Percentiles rank a stretch among this genome's conserved stretches.
Conservation (phyloP, 129 eudicot genomes). For the Lactuca sativa region DNA sequence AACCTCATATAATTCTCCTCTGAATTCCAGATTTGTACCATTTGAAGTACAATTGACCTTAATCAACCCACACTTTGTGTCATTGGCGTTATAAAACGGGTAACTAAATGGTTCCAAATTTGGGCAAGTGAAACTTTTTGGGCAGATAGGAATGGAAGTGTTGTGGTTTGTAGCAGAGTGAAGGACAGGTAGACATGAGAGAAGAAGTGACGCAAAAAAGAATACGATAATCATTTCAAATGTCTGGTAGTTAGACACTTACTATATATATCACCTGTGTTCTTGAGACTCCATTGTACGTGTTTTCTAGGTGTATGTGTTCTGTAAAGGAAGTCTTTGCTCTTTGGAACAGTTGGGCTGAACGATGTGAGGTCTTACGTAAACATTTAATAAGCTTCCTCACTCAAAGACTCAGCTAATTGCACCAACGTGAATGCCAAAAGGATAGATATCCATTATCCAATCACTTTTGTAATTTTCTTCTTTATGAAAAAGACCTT, state of each 20-base stretch:
- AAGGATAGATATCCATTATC: background rate
- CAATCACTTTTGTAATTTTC: background rate
- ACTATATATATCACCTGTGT: background rate
- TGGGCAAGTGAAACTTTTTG: constrained; percentile 8
- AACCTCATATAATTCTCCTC: background rate
- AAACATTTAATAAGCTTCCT: background rate
- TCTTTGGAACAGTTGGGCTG: background rate
- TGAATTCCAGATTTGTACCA: background rate
- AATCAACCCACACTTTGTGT: constrained; percentile 7
- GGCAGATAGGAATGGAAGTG: constrained; percentile 18
- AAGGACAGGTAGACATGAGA: constrained; percentile 12
- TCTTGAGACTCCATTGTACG: constrained; percentile 1
- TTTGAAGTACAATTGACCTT: background rate
- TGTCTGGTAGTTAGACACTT: background rate
- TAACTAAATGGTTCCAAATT: background rate
- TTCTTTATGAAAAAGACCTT: background rate
- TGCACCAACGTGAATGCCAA: background rate
- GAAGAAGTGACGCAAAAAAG: background rate
- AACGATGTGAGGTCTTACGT: too few species aligned
- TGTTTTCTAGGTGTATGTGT: background rate
- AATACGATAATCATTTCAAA: constrained; percentile 18
- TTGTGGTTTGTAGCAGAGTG: background rate
- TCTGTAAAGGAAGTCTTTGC: background rate
- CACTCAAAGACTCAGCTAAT: background rate
- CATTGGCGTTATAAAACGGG: constrained; percentile 6